Base-by-base conservation (phyloP, 2,329 filamentous ascomycete species). In the Botrytis deweyae region DNA sequence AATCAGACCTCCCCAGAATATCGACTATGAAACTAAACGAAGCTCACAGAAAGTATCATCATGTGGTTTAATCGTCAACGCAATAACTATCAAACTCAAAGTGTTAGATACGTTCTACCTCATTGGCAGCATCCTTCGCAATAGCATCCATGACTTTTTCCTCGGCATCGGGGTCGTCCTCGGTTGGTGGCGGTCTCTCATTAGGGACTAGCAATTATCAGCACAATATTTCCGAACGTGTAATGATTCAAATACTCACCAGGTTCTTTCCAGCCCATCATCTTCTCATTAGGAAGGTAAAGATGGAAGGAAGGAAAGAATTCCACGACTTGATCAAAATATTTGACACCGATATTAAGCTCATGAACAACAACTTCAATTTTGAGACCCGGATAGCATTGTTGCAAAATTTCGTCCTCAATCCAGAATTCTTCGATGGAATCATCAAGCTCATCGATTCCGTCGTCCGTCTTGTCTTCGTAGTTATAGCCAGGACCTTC, bases 231-330 rank as follows among this genome's bases (percentile, higher is more conserved):
- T 44, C 44, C n/a, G 38, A n/a, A 16, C 40, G 38, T 33, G 3
- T 14, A 42, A 36, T 29, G 25, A 14, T 36, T 55, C 9, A 46
- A 55, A 22, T 63, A 52, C 76, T 74, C 73, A 80, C 80, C 76
- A 59, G 91, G 90, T 38, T 87, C 82, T 80, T 90, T 92, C 86
- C 88, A 94, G 29, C 85, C 81, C 36, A 85, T 78, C 90, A 95
- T 92, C 76, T 92, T 83, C 77, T 91, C 88, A 80, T 95, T 93
- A 0, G 88, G 87, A 40, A 94, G 83, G 73, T 89, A 88, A 0
- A 85, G 87, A 79, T 92, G 89, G 79, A 92, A 93, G 0, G 87
- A 88, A 4, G 89, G 89, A 73, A 88, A 87, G 18, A 91, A 80
- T 0, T 85, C 85, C 42, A 83, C 80, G 25, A 91, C 80, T 2